A percentile compares a stretch with the other conserved stretches of the same genome.
phyloP scores from a whole-genome alignment of 352 stramenopile species.

The Phytopythium delawarense region DNA sequence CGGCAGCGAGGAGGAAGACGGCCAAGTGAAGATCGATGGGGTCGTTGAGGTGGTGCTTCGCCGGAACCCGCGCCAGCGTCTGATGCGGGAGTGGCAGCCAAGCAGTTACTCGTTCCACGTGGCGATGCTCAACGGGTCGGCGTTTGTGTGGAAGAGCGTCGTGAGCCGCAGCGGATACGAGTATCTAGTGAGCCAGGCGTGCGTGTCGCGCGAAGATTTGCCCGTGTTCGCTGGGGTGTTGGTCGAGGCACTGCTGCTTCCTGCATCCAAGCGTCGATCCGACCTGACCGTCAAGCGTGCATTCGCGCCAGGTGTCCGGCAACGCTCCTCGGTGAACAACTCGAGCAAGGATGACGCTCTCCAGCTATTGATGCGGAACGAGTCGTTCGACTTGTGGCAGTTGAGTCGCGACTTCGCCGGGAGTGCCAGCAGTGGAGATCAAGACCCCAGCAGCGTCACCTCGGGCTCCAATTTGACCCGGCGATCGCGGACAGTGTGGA shows the following conservation, averaged over 20 bases:
- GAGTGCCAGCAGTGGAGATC: background rate
- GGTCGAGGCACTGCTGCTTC: background rate
- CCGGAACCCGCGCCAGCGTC: background rate
- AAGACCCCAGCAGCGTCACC: background rate
- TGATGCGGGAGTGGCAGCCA: conserved; percentile 1
- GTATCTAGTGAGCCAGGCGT: background rate
- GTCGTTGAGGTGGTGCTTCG: background rate
- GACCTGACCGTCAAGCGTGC: background rate
- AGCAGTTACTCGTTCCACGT: background rate
- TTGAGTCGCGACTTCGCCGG: background rate
- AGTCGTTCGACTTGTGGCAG: conserved; percentile 5
- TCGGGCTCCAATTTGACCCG: background rate
- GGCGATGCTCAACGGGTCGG: background rate
- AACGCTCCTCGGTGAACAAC: background rate
- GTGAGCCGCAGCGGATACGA: background rate
- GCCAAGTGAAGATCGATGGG: background rate
- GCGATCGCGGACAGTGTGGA: background rate
- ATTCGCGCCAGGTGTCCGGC: background rate
- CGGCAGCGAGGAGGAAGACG: background rate
- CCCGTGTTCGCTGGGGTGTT: background rate
- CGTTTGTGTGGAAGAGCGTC: conserved; percentile 5
- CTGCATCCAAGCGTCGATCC: background rate
- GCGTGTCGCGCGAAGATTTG: background rate
- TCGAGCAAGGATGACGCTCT: background rate
- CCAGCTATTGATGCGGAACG: background rate